Evolutionary conservation across 1,284 basidiomycete genomes (phyloP), one percentile per base, ranked within the genome.

Genomic region (Irpex sp.): DNA sequence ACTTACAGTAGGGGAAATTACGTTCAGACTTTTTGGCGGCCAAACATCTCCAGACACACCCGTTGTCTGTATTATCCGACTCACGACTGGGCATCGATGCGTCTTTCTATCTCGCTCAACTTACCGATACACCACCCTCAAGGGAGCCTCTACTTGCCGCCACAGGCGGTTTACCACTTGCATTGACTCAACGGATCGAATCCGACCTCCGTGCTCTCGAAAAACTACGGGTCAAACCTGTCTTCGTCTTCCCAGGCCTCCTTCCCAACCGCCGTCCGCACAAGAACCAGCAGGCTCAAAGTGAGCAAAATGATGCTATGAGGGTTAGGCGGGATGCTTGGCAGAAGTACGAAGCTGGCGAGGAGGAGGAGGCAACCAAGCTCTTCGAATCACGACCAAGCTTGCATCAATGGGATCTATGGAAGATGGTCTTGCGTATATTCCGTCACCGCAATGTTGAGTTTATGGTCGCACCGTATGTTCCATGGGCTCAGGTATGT

Each of bases 71-170:
- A 5, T 84, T 99, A 61, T 86, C 92, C 57, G 94, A 97, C 75
- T 94, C 96, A 60, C 91, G 97, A 60, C 88, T 99, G 34, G 97
- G 97, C 57, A 98, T 99, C 74, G 97, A 99, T 82, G 94, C 96
- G 5, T 89, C 93, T 13, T 89, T 92, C 77, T 99, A 98, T 78
- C 84, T 99, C 56, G 85, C 89, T 60, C 82, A 85, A 62, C 83
- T 99, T 66, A 88, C 92, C 34, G 89, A 94, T 64, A 86, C 82
- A 64, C 85, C 93, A 0, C 83, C 88, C 6, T 84, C 88, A 19
- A 86, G 92, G 51, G 96, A 99, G 79, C 93, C 96, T 7, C 85
- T 97, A 49, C 87, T 98, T 11, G 93, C 96, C 0, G 96, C 96
- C 0, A 96, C 96, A 1, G 97, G 97, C 44, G 97, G 97, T 40